phyloP scores from a whole-genome alignment of 495 filamentous ascomycete species.

The Penicillium paradoxum region DNA sequence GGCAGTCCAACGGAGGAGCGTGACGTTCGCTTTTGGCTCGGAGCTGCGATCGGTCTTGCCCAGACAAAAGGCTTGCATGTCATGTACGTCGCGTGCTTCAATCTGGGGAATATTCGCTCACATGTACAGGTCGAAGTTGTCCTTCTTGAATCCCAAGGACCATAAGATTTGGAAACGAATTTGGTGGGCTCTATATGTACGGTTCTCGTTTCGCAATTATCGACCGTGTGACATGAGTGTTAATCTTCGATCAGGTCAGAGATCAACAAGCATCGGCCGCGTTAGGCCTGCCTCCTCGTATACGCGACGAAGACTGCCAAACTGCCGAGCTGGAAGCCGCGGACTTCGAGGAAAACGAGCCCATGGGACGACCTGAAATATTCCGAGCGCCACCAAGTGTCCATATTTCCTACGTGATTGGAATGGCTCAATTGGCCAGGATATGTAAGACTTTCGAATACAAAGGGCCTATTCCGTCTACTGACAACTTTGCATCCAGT shows the following conservation, averaged over 20 bases:
- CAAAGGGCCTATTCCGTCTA: neutral
- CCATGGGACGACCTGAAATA: conserved; percentile 20
- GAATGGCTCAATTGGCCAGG: conserved; percentile 38
- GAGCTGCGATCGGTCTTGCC: conserved; percentile 34
- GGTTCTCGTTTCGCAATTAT: neutral
- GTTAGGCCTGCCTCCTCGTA: conserved; percentile 34
- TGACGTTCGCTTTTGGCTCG: conserved; percentile 42
- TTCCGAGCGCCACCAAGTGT: conserved; percentile 28
- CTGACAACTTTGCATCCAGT: conserved; percentile 21
- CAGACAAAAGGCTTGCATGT: conserved; percentile 46
- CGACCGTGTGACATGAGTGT: too few species aligned
- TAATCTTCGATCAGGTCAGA: conserved; percentile 22
- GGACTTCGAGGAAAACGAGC: conserved; percentile 34
- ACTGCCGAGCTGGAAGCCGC: conserved; percentile 32
- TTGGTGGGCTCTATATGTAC: conserved; percentile 47
- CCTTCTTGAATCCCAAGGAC: conserved; percentile 26
- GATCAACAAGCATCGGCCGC: conserved; percentile 41
- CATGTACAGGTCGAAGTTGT: conserved; percentile 30
- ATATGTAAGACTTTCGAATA: conserved; percentile 25
- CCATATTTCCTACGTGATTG: conserved; percentile 37
- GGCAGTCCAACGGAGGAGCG: conserved; percentile 36
- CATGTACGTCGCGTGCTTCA: conserved; percentile 24
- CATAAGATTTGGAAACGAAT: conserved; percentile 41
- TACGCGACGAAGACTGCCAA: conserved; percentile 47
- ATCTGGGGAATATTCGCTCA: conserved; percentile 5